Evolutionary conservation across 2,329 filamentous ascomycete species (phyloP).

Genomic region (Clarireedia homoeocarpa): DNA sequence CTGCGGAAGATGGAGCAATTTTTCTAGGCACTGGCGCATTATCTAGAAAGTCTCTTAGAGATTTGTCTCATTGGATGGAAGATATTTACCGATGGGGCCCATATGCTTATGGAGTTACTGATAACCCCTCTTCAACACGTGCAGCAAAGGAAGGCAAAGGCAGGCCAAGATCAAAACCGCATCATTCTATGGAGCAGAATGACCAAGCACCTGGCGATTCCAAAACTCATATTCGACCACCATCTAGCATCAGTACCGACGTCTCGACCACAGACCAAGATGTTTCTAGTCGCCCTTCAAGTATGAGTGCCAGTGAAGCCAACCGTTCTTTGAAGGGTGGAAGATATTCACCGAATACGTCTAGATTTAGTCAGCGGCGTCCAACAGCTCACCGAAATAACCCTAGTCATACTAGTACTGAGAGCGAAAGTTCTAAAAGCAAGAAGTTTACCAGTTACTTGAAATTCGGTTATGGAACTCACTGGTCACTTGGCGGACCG

Average conservation of each 20-base stretch:
- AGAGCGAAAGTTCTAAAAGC: conserved; percentile 18
- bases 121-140: conserved; percentile 65
- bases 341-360: background rate
- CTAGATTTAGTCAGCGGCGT: background rate
- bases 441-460: conserved; percentile 53
- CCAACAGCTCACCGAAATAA: conserved; percentile 12
- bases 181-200: background rate
- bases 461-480: conserved; percentile 60
- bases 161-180: conserved; percentile 1
- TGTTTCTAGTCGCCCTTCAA: background rate
- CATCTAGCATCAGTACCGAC: conserved; percentile 1
- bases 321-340: background rate
- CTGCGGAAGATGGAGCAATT: conserved; percentile 71
- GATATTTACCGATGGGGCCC: conserved; percentile 79
- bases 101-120: conserved; percentile 74
- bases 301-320: background rate
- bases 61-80: conserved; percentile 80
- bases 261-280: background rate
- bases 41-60: conserved; percentile 60
- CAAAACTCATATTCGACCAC: background rate
- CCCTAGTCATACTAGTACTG: conserved; percentile 14
- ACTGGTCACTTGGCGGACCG: conserved; percentile 45
- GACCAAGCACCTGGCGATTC: background rate
- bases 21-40: conserved; percentile 76
- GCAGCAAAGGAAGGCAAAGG: conserved; percentile 28